Conservation (phyloP, 768 basidiomycete genomes). For the Trametes meyenii region DNA sequence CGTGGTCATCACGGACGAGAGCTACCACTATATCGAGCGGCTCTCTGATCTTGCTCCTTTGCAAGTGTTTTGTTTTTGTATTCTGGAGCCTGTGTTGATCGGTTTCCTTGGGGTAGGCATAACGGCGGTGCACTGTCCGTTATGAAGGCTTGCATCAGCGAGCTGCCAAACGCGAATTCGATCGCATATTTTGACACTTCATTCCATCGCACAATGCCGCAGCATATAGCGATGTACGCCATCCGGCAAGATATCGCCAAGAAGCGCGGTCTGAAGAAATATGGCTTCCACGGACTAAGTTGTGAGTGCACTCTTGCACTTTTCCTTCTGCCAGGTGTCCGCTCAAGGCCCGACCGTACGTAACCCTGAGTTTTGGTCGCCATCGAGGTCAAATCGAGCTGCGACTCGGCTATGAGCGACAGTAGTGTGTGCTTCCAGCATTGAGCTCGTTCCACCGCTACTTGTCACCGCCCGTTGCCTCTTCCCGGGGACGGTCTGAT, state of each 20-base stretch:
- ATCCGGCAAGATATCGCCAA: slow-evolving; percentile 65
- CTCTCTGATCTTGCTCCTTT: slow-evolving; percentile 83
- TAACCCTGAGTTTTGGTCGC: too few species aligned
- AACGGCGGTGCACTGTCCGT: slow-evolving; percentile 64
- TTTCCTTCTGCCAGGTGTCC: too few species aligned
- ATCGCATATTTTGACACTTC: slow-evolving; percentile 90
- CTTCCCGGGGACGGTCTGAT: too few species aligned
- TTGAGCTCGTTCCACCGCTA: not conserved
- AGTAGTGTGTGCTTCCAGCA: too few species aligned
- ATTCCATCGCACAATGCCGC: slow-evolving; percentile 78
- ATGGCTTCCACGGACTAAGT: slow-evolving; percentile 89
- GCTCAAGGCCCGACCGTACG: too few species aligned
- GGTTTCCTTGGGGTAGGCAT: slow-evolving; percentile 43
- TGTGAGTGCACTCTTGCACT: slow-evolving; percentile 43
- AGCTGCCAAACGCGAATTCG: slow-evolving; percentile 67
- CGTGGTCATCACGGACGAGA: slow-evolving; percentile 64
- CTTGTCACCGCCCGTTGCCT: not conserved
- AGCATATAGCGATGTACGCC: slow-evolving; percentile 78
- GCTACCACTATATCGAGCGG: slow-evolving; percentile 71
- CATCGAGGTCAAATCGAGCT: too few species aligned
- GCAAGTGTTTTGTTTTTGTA: slow-evolving; percentile 42
- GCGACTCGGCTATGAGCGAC: too few species aligned
- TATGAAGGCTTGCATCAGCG: slow-evolving; percentile 60
- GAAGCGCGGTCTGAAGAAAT: slow-evolving; percentile 76
- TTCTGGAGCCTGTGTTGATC: not conserved